phyloP scores from a whole-genome alignment of 768 basidiomycete species.

The Amanita rimosa region DNA sequence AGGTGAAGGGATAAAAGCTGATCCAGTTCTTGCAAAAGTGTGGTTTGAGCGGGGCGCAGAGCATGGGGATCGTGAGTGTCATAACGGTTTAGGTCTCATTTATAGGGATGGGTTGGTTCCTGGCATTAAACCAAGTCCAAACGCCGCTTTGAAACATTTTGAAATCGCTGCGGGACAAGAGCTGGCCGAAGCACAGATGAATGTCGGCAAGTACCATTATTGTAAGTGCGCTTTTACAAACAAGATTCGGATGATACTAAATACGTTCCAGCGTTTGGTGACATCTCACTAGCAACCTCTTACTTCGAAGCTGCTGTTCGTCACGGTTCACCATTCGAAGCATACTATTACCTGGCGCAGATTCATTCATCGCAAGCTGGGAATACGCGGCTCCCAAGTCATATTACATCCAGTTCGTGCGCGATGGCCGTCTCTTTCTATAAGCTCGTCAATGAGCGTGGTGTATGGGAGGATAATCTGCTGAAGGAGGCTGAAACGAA shows the following conservation, averaged over 20 bases:
- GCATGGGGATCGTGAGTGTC: slow-evolving; percentile 77
- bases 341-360: slow-evolving; percentile 86
- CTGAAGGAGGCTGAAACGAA: slow-evolving; percentile 68
- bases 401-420: slow-evolving; percentile 62
- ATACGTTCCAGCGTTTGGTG: slow-evolving; percentile 45
- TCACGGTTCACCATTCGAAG: slow-evolving; percentile 86
- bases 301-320: slow-evolving; percentile 82
- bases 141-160: slow-evolving; percentile 59
- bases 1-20: slow-evolving; percentile 81
- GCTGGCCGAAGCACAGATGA: slow-evolving; percentile 85
- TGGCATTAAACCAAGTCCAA: slow-evolving; percentile 50
- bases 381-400: slow-evolving; percentile 27
- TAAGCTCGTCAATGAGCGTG: slow-evolving; percentile 87
- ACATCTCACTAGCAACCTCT: slow-evolving; percentile 50
- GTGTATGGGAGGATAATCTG: slow-evolving; percentile 76
- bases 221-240: slow-evolving; percentile 29
- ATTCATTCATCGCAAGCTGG: slow-evolving; percentile 58
- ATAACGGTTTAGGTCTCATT: slow-evolving; percentile 87
- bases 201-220: slow-evolving; percentile 73
- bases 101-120: slow-evolving; percentile 79
- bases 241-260: not conserved
- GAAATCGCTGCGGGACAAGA: slow-evolving; percentile 75
- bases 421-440: slow-evolving; percentile 87
- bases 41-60: slow-evolving; percentile 89
- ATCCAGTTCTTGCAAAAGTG: slow-evolving; percentile 68